Base-by-base conservation (phyloP, 2,329 filamentous ascomycete species). In the Paraphaeosphaeria minitans region DNA sequence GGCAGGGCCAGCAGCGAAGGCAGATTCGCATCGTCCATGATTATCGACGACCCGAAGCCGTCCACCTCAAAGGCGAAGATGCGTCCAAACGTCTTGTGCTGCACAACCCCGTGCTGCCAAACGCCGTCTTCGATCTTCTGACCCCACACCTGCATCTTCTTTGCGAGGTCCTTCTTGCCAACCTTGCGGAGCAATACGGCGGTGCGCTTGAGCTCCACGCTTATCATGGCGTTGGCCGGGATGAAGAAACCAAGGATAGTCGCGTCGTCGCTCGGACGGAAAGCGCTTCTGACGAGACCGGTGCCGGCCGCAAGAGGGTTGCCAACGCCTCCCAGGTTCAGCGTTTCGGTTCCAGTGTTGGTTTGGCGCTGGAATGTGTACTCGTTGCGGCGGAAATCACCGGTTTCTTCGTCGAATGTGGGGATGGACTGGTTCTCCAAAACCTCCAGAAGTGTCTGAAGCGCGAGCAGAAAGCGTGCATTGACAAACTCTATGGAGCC, bases 191-290 rank as follows among this genome's bases (percentile, higher is more conserved):
- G 84, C 21, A 96, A 82, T 6, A 83, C 81, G 0, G 92, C 87
- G 0, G 91, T 88, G 43, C 91, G 88, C 63, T 88, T 86, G 27
- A 99, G 82, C 77, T 99, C 93, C 0, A 94, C 91, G 2, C 92
- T 89, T 84, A 99, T 97, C 89, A 96, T 94, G 24, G 95, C 95
- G 73, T 99, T 99, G 39, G 92, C 89, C 0, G 95, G 95, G 66
- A 99, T 96, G 74, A 97, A 92, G 81, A 92, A 99, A 46, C 93
- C 93, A 3, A 99, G 82, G 39, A 95, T 97, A 0, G 93, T 96
- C 2, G 95, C 92, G 75, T 99, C 95, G 69, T 99, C 95, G 63
- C 92, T 96, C 4, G 95, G 95, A 1, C 95, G 86, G 79, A 99
- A 99, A 0, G 95, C 94, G 42, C 92, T 96, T 58, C 95, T 87